Base-by-base conservation (phyloP, 1,284 basidiomycete genomes). In the Xerocomus cyaneibrunnescens region DNA sequence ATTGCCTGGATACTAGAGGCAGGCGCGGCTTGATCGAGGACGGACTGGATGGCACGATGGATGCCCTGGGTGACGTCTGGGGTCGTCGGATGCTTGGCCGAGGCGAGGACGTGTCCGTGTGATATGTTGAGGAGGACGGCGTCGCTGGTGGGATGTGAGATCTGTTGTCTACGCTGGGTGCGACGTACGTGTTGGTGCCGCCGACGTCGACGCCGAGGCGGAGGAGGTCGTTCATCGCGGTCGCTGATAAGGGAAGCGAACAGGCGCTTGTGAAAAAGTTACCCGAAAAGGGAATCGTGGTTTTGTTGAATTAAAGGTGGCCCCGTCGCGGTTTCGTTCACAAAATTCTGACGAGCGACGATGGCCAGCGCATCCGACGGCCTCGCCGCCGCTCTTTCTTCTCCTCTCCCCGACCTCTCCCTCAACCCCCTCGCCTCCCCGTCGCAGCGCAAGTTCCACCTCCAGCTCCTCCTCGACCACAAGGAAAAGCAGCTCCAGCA, bases 401-500 rank as follows among this genome's bases (percentile, higher is more conserved):
- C 68, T 30, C 35, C 40, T 13, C 31, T 68, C 23, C 58, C 62
- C 9, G 63, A 66, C 51, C 53, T 64, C 12, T 56, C 70, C 30
- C 21, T 52, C 0, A 57, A 52, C 32, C 59, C 58, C 6, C 56
- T 79, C 55, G 76, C 80, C 35, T 79, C 82, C 21, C 67, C 80
- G 19, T 82, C 76, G 59, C 81, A 87, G 72, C 79, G 90, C 74
- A 87, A 86, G 60, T 74, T 79, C 55, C 81, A 89, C 55, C 83
- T 96, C 17, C 89, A 94, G 62, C 74, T 75, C 51, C 82, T 95
- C 54, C 81, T 97, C 57, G 89, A 93, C 72, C 79, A 76, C 70
- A 97, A 97, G 76, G 89, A 93, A 68, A 84, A 85, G 65, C 92
- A 97, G 69, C 85, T 96, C 38, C 86, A 92, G 58, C 88, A 92